A percentile compares a stretch with the other conserved stretches of the same genome.
Evolutionary conservation across 805 yeast genomes (phyloP).

Genomic region (Wickerhamomyces canadensis): DNA sequence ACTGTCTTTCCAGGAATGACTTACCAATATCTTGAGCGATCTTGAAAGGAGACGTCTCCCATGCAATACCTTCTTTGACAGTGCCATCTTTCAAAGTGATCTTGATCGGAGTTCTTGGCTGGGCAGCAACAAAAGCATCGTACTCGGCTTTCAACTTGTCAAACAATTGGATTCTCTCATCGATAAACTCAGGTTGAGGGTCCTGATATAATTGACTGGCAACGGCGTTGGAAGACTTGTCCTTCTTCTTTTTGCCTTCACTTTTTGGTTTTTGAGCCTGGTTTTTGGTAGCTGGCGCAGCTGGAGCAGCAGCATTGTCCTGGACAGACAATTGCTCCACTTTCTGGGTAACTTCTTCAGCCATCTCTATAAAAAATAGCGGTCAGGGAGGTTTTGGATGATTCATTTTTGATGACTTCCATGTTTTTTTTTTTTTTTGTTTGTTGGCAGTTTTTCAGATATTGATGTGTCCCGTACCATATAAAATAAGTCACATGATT

Average conservation of each 20-base stretch:
- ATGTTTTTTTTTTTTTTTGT: too few relatives aligned
- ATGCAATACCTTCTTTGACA: constrained; percentile 69
- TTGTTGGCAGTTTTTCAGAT: too few relatives aligned
- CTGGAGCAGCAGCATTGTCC: constrained; percentile 24
- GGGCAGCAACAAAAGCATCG: constrained; percentile 63
- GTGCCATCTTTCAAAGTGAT: constrained; percentile 87
- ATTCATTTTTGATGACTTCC: too few relatives aligned
- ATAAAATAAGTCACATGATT: too few relatives aligned
- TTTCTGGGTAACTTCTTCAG: constrained; percentile 43
- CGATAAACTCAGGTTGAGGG: constrained; percentile 83
- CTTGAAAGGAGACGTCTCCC: constrained; percentile 86
- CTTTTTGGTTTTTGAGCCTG: constrained; percentile 21
- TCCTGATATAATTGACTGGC: constrained; percentile 43
- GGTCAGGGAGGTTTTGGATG: too few relatives aligned
- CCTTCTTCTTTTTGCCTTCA: constrained; percentile 36
- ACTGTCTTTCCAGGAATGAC: constrained; percentile 82
- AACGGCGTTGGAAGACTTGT: constrained; percentile 29
- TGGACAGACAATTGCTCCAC: constrained; percentile 39
- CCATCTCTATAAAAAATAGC: too few relatives aligned
- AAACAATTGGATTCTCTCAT: constrained; percentile 70
- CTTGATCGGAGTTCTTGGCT: constrained; percentile 58
- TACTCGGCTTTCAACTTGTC: constrained; percentile 74
- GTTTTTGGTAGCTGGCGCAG: constrained; percentile 21
- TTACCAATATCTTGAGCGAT: constrained; percentile 82
- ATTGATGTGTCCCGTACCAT: too few relatives aligned